phyloP scores from a whole-genome alignment of 208 protist species.

The Leishmania lainsoni region DNA sequence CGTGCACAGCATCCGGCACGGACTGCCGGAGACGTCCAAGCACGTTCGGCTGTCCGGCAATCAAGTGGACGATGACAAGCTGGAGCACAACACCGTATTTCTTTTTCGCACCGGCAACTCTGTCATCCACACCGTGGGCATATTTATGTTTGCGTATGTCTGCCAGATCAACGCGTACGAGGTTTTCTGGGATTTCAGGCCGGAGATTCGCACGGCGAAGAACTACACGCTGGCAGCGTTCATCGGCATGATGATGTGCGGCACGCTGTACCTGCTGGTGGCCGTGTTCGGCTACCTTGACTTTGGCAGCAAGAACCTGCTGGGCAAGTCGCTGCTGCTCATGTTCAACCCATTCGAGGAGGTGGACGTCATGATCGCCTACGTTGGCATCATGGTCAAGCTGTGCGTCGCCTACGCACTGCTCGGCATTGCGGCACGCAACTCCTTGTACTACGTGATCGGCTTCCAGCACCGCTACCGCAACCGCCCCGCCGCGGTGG shows the following conservation, averaged over 20 bases:
- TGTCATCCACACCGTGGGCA: slow-evolving; percentile 36
- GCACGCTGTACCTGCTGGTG: slow-evolving; percentile 52
- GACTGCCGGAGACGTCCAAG: slow-evolving; percentile 23
- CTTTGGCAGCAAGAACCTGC: slow-evolving; percentile 44
- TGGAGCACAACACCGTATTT: slow-evolving; percentile 35
- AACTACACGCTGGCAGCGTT: slow-evolving; percentile 43
- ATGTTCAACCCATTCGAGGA: slow-evolving; percentile 61
- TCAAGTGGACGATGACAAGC: slow-evolving; percentile 10
- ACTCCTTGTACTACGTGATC: slow-evolving; percentile 64
- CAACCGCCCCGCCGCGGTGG: slow-evolving; percentile 3
- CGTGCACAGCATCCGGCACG: slow-evolving; percentile 42
- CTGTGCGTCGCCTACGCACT: slow-evolving; percentile 62
- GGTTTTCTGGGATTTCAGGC: slow-evolving; percentile 55
- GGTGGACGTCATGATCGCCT: slow-evolving; percentile 40
- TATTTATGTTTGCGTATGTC: slow-evolving; percentile 70
- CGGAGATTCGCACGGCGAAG: slow-evolving; percentile 26
- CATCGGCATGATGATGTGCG: slow-evolving; percentile 60
- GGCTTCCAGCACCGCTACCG: slow-evolving; percentile 47
- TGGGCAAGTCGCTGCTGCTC: slow-evolving; percentile 47
- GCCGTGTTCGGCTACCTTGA: slow-evolving; percentile 71
- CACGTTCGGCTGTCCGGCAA: slow-evolving; percentile 25
- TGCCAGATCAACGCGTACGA: slow-evolving; percentile 65
- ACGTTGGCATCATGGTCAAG: slow-evolving; percentile 63
- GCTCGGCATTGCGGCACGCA: slow-evolving; percentile 42
- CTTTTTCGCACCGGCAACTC: slow-evolving; percentile 51